These are phyloP conservation scores for Boletus barrowsii DNA, from an alignment of 768 basidiomycete genomes.

Conservation along the genomic window DNA sequence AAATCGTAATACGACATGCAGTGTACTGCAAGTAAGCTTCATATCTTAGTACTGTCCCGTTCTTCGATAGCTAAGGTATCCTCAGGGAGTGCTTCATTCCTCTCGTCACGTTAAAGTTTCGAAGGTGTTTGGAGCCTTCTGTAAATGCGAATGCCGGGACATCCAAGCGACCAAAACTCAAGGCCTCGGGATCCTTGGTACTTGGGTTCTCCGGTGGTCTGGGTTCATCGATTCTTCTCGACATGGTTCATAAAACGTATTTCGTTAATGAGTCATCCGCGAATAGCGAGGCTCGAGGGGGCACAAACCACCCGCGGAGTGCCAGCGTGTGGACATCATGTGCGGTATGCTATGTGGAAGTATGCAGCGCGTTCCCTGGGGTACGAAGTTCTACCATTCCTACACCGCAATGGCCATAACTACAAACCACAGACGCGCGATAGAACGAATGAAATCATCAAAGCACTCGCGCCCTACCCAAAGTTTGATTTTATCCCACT, in stretches of 20 bases:
- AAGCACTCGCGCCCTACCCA: slow-evolving; percentile 45
- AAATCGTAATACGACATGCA: slow-evolving; percentile 72
- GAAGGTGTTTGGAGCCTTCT: slow-evolving; percentile 58
- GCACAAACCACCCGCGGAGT: slow-evolving; percentile 65
- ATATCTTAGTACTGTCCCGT: slow-evolving; percentile 6
- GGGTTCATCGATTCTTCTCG: slow-evolving; percentile 69
- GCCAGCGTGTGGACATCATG: slow-evolving; percentile 60
- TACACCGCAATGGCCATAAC: slow-evolving; percentile 1
- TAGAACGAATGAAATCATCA: slow-evolving; percentile 49
- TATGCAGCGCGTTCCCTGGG: slow-evolving; percentile 55
- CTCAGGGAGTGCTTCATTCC: slow-evolving; percentile 65
- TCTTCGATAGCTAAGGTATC: not conserved
- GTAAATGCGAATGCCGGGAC: slow-evolving; percentile 57
- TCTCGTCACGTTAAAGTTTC: slow-evolving; percentile 60
- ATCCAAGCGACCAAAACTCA: slow-evolving; percentile 55
- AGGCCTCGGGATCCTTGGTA: slow-evolving; percentile 65
- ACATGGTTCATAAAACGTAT: slow-evolving; percentile 62
- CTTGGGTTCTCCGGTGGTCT: slow-evolving; percentile 79
- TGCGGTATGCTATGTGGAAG: slow-evolving; percentile 68
- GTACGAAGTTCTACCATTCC: slow-evolving; percentile 38
- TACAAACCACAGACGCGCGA: slow-evolving; percentile 46
- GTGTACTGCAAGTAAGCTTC: slow-evolving; percentile 77
- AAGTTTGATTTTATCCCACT: slow-evolving; percentile 59
- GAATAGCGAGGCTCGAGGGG: slow-evolving; percentile 42
- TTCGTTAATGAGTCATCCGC: slow-evolving; percentile 34